These are phyloP conservation scores for Diplodia mutila DNA, from an alignment of 2,329 filamentous ascomycete genomes.

Conservation along the genomic window DNA sequence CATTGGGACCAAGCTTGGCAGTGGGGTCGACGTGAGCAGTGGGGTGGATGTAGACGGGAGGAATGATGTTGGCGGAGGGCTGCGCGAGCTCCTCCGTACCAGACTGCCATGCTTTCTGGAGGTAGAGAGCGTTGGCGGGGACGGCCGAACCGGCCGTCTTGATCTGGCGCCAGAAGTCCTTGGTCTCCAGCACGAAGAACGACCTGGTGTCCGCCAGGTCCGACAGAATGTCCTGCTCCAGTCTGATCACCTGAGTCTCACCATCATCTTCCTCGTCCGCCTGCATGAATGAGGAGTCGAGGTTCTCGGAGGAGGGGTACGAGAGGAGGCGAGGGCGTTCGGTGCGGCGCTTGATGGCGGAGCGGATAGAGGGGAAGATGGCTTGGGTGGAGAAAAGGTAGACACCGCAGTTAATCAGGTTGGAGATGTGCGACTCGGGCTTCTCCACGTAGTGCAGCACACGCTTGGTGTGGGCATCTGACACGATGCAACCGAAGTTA, in stretches of 20 bases:
- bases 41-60: conserved; percentile 94
- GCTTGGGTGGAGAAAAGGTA: conserved; percentile 95
- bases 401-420: conserved; percentile 98
- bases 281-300: conserved; percentile 68
- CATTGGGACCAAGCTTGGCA: conserved; percentile 95
- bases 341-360: conserved; percentile 91
- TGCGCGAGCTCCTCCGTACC: conserved; percentile 79
- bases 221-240: conserved; percentile 95
- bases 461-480: conserved; percentile 88
- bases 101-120: conserved; percentile 88
- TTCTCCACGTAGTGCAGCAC: conserved; percentile 99
- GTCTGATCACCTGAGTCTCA: conserved; percentile 83
- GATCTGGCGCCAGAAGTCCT: conserved; percentile 99
- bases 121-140: conserved; percentile 93
- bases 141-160: conserved; percentile 98
- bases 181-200: conserved; percentile 98
- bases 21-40: conserved; percentile 88
- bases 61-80: conserved; percentile 84
- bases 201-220: conserved; percentile 96
- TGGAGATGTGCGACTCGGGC: conserved; percentile 95
- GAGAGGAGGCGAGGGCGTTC: conserved; percentile 88
- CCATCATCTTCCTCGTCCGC: conserved; percentile 74
- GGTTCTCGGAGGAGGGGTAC: conserved; percentile 95
- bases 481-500: conserved; percentile 98
- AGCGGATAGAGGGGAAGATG: conserved; percentile 94